These are phyloP conservation scores for Salvia sclarea DNA, from an alignment of 305 asterid species.

Conservation along the genomic window DNA sequence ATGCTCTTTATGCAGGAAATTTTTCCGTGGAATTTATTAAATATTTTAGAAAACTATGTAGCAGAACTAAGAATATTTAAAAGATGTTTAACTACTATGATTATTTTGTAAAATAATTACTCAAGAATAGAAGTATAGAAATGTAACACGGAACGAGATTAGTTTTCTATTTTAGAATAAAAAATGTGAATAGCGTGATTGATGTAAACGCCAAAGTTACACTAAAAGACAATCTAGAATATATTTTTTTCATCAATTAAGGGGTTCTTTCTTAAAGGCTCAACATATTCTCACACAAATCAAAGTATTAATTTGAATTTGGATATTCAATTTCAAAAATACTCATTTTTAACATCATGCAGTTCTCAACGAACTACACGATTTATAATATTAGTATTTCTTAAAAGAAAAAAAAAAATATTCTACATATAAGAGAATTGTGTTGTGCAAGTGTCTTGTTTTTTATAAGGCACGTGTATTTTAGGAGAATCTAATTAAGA, in stretches of 20 bases:
- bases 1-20: background rate
- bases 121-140: background rate
- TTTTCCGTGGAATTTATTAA: too few species aligned
- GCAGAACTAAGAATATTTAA: too few species aligned
- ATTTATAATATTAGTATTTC: too few species aligned
- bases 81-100: background rate
- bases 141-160: background rate
- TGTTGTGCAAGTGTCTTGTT: too few species aligned
- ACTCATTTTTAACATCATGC: too few species aligned
- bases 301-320: background rate
- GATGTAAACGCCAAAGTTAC: background rate
- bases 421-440: too few species aligned
- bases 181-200: background rate
- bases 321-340: background rate
- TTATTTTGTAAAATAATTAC: background rate
- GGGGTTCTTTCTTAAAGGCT: background rate
- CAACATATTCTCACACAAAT: background rate
- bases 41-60: too few species aligned
- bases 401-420: too few species aligned
- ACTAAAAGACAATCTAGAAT: background rate
- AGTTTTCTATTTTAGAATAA: background rate
- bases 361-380: too few species aligned
- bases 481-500: background rate
- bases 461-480: background rate
- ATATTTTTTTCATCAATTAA: constrained; percentile 16